A percentile compares a stretch with the other conserved stretches of the same genome.
Conservation (phyloP, 345 rosid species). For the Durio zibethinus region DNA sequence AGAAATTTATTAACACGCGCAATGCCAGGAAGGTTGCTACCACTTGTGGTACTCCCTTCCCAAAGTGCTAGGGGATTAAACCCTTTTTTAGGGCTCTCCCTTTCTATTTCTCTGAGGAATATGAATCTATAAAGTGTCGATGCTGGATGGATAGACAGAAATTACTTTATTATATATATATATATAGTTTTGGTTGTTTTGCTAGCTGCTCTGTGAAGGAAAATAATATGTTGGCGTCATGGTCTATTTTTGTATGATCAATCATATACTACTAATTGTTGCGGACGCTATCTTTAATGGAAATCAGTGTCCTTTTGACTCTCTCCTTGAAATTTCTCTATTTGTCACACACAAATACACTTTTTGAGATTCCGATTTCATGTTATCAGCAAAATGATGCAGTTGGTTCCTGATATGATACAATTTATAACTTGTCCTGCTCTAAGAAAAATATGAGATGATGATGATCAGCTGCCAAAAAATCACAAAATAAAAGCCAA, state of each 20-base stretch:
- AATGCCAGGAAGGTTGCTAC: constrained; percentile 89
- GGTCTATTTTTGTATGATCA: constrained; percentile 21
- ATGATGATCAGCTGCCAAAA: too few species aligned
- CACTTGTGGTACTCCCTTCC: constrained; percentile 80
- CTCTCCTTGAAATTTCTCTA: background rate
- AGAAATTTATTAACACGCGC: constrained; percentile 66
- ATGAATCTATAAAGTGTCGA: too few species aligned
- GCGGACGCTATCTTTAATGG: constrained; percentile 16
- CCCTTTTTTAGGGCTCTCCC: background rate
- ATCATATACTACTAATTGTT: constrained; percentile 7
- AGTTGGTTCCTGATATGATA: background rate
- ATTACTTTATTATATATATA: background rate
- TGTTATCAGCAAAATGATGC: background rate
- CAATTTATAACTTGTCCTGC: too few species aligned
- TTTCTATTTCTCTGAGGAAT: constrained; percentile 6
- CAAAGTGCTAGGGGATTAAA: constrained; percentile 56
- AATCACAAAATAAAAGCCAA: too few species aligned
- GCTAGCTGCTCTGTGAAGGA: background rate
- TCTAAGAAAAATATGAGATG: too few species aligned
- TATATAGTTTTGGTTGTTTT: too few species aligned
- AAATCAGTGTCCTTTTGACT: constrained; percentile 9
- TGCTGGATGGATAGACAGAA: constrained; percentile 5
- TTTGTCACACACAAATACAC: too few species aligned
- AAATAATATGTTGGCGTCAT: constrained; percentile 27
- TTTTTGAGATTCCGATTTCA: too few species aligned